A percentile compares a stretch with the other conserved stretches of the same genome.
Conservation (phyloP, 2,329 filamentous ascomycete species). For the Fusarium guadeloupense region DNA sequence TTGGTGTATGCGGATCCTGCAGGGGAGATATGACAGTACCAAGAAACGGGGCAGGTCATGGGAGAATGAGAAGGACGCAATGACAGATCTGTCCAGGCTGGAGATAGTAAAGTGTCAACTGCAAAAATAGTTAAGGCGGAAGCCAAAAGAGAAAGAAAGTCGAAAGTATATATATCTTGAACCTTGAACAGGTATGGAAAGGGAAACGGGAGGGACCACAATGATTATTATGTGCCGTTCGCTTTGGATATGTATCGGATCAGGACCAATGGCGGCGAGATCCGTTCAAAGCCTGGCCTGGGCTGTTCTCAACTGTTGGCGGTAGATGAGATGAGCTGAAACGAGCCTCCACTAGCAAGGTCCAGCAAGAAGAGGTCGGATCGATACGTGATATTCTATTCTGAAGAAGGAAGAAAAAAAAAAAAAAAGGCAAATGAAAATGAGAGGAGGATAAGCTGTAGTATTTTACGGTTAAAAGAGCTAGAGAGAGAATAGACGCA, state of each 20-base stretch:
- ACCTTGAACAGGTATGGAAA: too few relatives aligned
- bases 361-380: too few relatives aligned
- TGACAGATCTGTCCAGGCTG: too few relatives aligned
- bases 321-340: neutral
- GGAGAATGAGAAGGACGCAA: neutral
- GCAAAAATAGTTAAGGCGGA: too few relatives aligned
- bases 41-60: slow-evolving; percentile 16
- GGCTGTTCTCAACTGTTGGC: neutral
- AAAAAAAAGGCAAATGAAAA: too few relatives aligned
- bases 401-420: neutral
- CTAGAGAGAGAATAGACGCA: too few relatives aligned
- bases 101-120: too few relatives aligned
- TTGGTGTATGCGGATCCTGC: slow-evolving; percentile 31
- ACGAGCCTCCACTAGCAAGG: slow-evolving; percentile 4
- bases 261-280: slow-evolving; percentile 5
- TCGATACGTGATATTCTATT: neutral
- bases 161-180: neutral
- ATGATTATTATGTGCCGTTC: neutral
- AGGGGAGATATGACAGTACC: slow-evolving; percentile 28
- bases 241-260: neutral
- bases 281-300: slow-evolving; percentile 4
- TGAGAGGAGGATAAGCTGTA: too few relatives aligned
- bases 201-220: too few relatives aligned
- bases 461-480: too few relatives aligned
- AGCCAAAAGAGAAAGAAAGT: neutral